These are phyloP conservation scores for Cryptosporidium tyzzeri DNA, from an alignment of 169 alveolate species.

Conservation along the genomic window DNA sequence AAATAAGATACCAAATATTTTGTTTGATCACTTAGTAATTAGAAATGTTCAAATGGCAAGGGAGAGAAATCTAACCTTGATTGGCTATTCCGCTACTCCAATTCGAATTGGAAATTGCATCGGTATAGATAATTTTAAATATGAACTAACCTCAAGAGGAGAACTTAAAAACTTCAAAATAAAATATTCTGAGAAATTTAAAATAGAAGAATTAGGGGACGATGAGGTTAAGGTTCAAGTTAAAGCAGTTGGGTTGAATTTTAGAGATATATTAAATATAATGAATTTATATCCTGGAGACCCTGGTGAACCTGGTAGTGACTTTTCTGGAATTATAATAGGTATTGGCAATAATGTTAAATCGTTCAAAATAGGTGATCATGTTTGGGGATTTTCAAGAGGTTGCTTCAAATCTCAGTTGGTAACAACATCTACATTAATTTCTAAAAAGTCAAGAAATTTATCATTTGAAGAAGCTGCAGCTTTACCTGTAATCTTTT, in stretches of 20 bases:
- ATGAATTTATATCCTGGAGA: slow-evolving; percentile 79
- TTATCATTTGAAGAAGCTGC: slow-evolving; percentile 78
- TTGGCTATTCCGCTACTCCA: slow-evolving; percentile 32
- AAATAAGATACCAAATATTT: background rate
- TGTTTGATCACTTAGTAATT: slow-evolving; percentile 18
- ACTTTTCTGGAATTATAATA: slow-evolving; percentile 48
- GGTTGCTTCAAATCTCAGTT: slow-evolving; percentile 60
- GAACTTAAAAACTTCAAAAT: slow-evolving; percentile 54
- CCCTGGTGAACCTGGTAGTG: slow-evolving; percentile 75
- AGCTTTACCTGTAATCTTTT: slow-evolving; percentile 75
- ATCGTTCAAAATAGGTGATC: slow-evolving; percentile 18
- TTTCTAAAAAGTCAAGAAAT: slow-evolving; percentile 30
- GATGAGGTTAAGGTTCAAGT: slow-evolving; percentile 80
- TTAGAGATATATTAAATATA: slow-evolving; percentile 85
- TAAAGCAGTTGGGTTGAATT: slow-evolving; percentile 85
- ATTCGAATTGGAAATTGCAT: slow-evolving; percentile 8
- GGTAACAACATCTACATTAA: slow-evolving; percentile 59
- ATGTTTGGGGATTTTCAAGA: slow-evolving; percentile 72
- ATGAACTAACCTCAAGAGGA: slow-evolving; percentile 44
- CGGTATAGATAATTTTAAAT: slow-evolving; percentile 40
- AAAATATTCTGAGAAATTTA: slow-evolving; percentile 1
- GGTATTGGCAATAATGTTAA: slow-evolving; percentile 35
- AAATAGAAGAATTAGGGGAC: background rate
- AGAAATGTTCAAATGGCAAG: slow-evolving; percentile 7
- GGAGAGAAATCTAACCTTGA: slow-evolving; percentile 10